Base-by-base conservation (phyloP, 2,329 filamentous ascomycete species). In the Stenocarpella maydis region DNA sequence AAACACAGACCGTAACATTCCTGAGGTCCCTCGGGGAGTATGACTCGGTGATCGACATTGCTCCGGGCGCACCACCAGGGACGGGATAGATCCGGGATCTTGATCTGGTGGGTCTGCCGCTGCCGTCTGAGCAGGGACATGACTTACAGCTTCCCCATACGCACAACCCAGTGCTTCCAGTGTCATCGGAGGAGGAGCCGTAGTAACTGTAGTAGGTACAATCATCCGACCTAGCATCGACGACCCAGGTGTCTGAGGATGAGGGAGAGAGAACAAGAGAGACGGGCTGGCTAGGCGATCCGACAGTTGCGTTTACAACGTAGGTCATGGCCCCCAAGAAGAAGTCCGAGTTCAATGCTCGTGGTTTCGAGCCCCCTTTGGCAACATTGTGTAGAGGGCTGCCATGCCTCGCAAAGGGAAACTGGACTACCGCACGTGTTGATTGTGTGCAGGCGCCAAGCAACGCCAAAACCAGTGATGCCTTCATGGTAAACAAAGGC, bases 231-330 rank as follows among this genome's bases (percentile, higher is more conserved):
- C 71, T 66, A 8, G 73, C 67, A 55, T 77, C 74, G 19, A 73
- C 71, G 17, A 79, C 74, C 77, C 77, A 79, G 2, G 78, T 77
- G 43, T 75, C 69, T 15, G 72, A 64, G 4, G 70, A 31, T 0
- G 73, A 74, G 2, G 76, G 67, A 31, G 76, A 74, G 37, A 78
- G 70, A 28, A 74, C 47, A 41, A 79, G 70, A 31, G 74, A 71
- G 9, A 79, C 24, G 8, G 72, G 63, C 70, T 79, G 78, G 8
- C 71, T 67, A 19, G 78, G 78, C 4, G 76, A 75, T 61, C 76
- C 74, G 54, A 79, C 71, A 4, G 73, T 68, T 58, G 69, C 74
- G 34, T 77, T 73, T 52, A 76, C 72, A 39, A 75, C 67, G 58
- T 75, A 77, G 21, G 72, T 69, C 67, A 71, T 72, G 24, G 69